Conservation (phyloP, 805 yeast genomes). For the Candida piceae region DNA sequence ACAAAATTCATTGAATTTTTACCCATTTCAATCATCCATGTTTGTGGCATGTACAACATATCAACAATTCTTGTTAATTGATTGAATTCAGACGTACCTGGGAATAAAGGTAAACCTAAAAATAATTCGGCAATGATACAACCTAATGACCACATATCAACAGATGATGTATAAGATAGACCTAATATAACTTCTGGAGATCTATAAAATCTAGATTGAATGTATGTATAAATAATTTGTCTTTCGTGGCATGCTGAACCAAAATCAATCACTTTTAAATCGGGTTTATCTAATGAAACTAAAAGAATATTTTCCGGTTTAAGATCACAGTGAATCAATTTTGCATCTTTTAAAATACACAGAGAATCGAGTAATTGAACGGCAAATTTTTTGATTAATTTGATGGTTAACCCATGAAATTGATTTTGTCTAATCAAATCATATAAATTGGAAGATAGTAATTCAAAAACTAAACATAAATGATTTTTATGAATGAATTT, state of each 20-base stretch:
- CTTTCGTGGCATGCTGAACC: conserved; percentile 93
- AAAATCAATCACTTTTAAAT: conserved; percentile 89
- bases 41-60: conserved; percentile 82
- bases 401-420: conserved; percentile 82
- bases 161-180: conserved; percentile 84
- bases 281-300: conserved; percentile 75
- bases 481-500: conserved; percentile 91
- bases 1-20: conserved; percentile 71
- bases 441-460: conserved; percentile 80
- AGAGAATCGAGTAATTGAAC: conserved; percentile 79
- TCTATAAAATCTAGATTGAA: conserved; percentile 88
- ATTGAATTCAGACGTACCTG: conserved; percentile 92
- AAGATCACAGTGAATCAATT: conserved; percentile 91
- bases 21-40: conserved; percentile 97
- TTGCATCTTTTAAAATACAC: conserved; percentile 72
- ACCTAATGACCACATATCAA: conserved; percentile 74
- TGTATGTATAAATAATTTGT: conserved; percentile 84
- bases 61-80: conserved; percentile 79
- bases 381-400: conserved; percentile 71
- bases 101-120: conserved; percentile 87
- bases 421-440: conserved; percentile 91
- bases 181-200: conserved; percentile 95
- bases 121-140: conserved; percentile 56
- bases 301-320: conserved; percentile 93
- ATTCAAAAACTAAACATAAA: conserved; percentile 86